Evolutionary conservation across 2,329 filamentous ascomycete genomes (phyloP).

Genomic region (Remersonia thermophila): DNA sequence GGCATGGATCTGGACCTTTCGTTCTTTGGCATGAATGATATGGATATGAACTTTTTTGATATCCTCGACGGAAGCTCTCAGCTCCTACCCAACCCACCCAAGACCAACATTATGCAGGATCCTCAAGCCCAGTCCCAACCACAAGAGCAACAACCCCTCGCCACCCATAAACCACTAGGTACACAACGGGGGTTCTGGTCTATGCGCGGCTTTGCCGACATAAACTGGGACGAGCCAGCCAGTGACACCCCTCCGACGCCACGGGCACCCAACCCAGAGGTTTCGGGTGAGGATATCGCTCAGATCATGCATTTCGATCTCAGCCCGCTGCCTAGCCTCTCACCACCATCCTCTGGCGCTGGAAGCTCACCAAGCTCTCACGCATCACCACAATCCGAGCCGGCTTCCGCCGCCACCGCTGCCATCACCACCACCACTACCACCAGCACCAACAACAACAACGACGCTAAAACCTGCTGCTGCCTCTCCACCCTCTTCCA

Average conservation of each 20-base stretch:
- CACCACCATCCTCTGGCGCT: constrained; percentile 8
- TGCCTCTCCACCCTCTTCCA: constrained; percentile 40
- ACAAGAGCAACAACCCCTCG: neutral
- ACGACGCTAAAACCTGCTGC: constrained; percentile 24
- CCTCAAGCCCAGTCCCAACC: constrained; percentile 3
- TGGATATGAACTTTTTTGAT: constrained; percentile 26
- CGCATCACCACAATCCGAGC: constrained; percentile 1
- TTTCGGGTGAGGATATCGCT: constrained; percentile 12
- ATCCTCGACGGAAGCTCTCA: constrained; percentile 21
- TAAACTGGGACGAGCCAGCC: constrained; percentile 13
- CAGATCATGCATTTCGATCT: constrained; percentile 8
- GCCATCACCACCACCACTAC: too few species aligned
- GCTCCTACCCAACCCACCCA: constrained; percentile 6
- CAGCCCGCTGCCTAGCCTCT: constrained; percentile 10
- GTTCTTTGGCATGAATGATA: constrained; percentile 23
- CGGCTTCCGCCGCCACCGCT: neutral
- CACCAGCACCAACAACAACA: neutral
- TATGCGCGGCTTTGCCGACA: constrained; percentile 6
- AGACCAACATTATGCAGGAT: neutral
- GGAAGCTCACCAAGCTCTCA: constrained; percentile 6
- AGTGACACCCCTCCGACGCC: neutral
- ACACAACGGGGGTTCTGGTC: constrained; percentile 7
- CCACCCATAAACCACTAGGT: neutral
- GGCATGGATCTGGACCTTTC: constrained; percentile 23
- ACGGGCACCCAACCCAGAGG: constrained; percentile 3